Conservation (phyloP, 257 asterid genomes). For the Nicotiana noctiflora region DNA sequence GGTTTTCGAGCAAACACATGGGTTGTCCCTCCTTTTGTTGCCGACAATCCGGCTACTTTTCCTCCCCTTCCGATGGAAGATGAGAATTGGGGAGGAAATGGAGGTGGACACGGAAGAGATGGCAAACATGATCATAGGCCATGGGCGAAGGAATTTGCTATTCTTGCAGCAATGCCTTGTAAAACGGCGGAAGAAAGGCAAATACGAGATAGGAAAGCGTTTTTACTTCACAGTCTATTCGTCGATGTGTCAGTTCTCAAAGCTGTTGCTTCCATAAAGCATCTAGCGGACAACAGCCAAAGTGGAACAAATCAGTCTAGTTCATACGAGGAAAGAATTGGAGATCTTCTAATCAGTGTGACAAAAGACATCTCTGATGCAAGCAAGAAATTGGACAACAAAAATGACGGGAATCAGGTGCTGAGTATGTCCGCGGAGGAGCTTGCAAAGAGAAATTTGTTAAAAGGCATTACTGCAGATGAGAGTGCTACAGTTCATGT, state of each 20-base stretch:
- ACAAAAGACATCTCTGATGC: constrained; percentile 59
- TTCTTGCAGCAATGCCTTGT: constrained; percentile 77
- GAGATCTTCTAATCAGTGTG: constrained; percentile 70
- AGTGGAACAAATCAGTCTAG: constrained; percentile 32
- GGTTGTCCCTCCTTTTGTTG: constrained; percentile 76
- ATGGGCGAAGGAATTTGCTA: constrained; percentile 82
- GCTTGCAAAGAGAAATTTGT: constrained; percentile 63
- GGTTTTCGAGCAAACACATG: constrained; percentile 98
- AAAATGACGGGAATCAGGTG: constrained; percentile 39
- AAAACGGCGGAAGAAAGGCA: constrained; percentile 94
- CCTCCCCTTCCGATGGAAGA: constrained; percentile 77
- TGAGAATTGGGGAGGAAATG: constrained; percentile 93
- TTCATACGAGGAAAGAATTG: constrained; percentile 56
- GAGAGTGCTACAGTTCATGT: constrained; percentile 88
- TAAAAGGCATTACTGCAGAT: constrained; percentile 94
- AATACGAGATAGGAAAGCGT: constrained; percentile 90
- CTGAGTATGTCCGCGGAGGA: constrained; percentile 38
- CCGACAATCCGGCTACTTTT: constrained; percentile 44
- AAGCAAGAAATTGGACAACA: constrained; percentile 46
- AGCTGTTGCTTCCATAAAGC: constrained; percentile 78
- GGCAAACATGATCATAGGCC: constrained; percentile 80
- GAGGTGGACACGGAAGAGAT: constrained; percentile 85
- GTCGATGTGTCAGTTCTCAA: constrained; percentile 73
- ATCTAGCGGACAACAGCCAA: constrained; percentile 37
- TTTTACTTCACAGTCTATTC: constrained; percentile 87